A percentile compares a stretch with the other conserved stretches of the same genome.
Conservation (phyloP, 441 rosid species). For the Populus hybrid region DNA sequence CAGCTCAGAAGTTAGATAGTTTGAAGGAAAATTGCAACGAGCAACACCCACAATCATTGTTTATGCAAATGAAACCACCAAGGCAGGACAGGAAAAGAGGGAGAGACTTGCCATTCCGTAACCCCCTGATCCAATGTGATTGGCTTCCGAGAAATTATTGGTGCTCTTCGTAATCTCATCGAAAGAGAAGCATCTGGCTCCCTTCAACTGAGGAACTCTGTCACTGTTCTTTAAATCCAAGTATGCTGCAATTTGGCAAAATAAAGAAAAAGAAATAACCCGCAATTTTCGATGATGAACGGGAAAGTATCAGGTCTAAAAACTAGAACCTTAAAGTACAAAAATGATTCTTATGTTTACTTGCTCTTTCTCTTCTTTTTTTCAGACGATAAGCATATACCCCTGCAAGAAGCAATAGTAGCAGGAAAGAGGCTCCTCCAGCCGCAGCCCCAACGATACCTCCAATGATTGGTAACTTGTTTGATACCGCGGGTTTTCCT, state of each 20-base stretch:
- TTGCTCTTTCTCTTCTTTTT: conserved; percentile 61
- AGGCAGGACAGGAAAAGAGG: not conserved
- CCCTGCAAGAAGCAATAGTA: conserved; percentile 56
- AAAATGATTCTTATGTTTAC: conserved; percentile 49
- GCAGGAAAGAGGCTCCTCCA: conserved; percentile 46
- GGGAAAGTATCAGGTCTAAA: not conserved
- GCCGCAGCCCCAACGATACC: conserved; percentile 54
- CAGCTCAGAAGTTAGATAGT: no score
- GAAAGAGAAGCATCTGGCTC: conserved; percentile 64
- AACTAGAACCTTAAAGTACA: conserved; percentile 34
- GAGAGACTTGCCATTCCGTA: conserved; percentile 66
- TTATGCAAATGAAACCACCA: no score
- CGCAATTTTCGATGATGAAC: not conserved
- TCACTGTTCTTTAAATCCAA: conserved; percentile 55
- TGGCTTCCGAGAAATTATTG: conserved; percentile 57
- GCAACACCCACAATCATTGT: no score
- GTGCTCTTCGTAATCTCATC: conserved; percentile 66
- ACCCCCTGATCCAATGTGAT: conserved; percentile 72
- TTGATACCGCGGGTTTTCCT: conserved; percentile 18
- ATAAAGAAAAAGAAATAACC: conserved; percentile 12
- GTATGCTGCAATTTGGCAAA: conserved; percentile 29
- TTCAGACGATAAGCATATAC: conserved; percentile 58
- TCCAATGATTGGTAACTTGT: conserved; percentile 31
- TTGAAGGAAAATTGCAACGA: no score
- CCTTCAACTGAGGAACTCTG: conserved; percentile 63